Evolutionary conservation across 306 rosid species (phyloP).

Genomic region (Dryas octopetala): DNA sequence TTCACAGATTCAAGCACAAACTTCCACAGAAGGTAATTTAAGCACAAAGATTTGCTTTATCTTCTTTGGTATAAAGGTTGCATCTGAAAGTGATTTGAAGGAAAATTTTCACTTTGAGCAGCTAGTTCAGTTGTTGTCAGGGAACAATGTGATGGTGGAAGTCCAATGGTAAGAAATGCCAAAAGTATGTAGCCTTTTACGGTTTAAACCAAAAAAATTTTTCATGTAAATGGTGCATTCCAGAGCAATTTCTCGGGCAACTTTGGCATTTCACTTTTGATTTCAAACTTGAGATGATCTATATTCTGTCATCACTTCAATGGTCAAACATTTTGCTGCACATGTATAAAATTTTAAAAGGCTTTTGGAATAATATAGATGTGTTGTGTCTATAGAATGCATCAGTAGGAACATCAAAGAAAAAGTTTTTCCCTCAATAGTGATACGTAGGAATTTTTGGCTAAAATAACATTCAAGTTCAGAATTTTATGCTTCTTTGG

Average conservation of each 20-base stretch:
- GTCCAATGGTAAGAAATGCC: not conserved
- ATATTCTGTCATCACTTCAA: not conserved
- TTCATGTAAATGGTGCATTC: not conserved
- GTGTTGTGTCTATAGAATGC: not conserved
- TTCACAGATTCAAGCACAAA: conserved; percentile 72
- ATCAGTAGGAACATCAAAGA: too few relatives aligned
- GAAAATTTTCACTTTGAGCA: not conserved
- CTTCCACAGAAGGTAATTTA: conserved; percentile 72
- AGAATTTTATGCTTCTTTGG: conserved; percentile 1
- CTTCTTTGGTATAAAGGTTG: not conserved
- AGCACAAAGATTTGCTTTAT: not conserved
- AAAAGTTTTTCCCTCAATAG: not conserved
- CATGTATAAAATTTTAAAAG: not conserved
- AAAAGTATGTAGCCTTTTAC: not conserved
- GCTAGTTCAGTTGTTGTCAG: not conserved
- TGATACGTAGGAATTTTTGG: not conserved
- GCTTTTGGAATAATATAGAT: not conserved
- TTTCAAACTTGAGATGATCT: not conserved
- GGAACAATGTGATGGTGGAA: not conserved
- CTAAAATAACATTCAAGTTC: not conserved
- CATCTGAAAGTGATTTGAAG: not conserved
- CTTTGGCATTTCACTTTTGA: not conserved
- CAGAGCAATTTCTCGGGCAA: not conserved
- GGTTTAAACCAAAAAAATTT: not conserved
- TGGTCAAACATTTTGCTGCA: not conserved